These are phyloP conservation scores for Isabelozyma heimii DNA, from an alignment of 805 yeast genomes.

Conservation along the genomic window DNA sequence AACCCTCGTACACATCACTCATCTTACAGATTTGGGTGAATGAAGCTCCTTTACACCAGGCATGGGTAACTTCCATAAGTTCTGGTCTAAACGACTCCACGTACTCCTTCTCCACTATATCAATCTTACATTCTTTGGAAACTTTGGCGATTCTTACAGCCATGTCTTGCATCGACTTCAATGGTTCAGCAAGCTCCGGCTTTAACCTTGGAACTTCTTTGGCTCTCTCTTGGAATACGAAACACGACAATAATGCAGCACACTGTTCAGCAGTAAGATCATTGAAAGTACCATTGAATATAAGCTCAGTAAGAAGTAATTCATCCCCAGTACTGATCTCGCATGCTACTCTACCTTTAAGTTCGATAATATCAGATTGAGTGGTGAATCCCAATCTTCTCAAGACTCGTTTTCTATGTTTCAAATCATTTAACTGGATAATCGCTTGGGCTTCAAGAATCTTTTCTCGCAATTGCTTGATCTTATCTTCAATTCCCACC, in stretches of 20 bases:
- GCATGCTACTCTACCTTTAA: slow-evolving; percentile 97
- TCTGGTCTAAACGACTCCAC: slow-evolving; percentile 90
- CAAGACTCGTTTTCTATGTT: slow-evolving; percentile 87
- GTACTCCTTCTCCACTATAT: slow-evolving; percentile 86
- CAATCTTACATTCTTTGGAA: slow-evolving; percentile 85
- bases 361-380: slow-evolving; percentile 83
- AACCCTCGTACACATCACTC: slow-evolving; percentile 99
- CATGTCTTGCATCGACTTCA: slow-evolving; percentile 83
- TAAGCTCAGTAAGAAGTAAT: slow-evolving; percentile 79
- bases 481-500: slow-evolving; percentile 56
- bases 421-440: slow-evolving; percentile 89
- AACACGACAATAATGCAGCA: slow-evolving; percentile 89
- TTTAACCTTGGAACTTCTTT: slow-evolving; percentile 82
- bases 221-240: slow-evolving; percentile 95
- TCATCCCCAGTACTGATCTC: slow-evolving; percentile 93
- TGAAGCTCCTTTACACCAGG: slow-evolving; percentile 96
- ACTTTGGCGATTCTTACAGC: slow-evolving; percentile 89
- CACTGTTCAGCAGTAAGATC: slow-evolving; percentile 86
- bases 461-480: slow-evolving; percentile 58
- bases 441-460: slow-evolving; percentile 85
- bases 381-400: slow-evolving; percentile 90
- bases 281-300: slow-evolving; percentile 92
- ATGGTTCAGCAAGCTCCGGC: slow-evolving; percentile 90
- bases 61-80: slow-evolving; percentile 93
- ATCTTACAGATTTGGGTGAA: slow-evolving; percentile 96